Conservation (phyloP, 2,329 filamentous ascomycete species). For the Calonectria pauciramosa region DNA sequence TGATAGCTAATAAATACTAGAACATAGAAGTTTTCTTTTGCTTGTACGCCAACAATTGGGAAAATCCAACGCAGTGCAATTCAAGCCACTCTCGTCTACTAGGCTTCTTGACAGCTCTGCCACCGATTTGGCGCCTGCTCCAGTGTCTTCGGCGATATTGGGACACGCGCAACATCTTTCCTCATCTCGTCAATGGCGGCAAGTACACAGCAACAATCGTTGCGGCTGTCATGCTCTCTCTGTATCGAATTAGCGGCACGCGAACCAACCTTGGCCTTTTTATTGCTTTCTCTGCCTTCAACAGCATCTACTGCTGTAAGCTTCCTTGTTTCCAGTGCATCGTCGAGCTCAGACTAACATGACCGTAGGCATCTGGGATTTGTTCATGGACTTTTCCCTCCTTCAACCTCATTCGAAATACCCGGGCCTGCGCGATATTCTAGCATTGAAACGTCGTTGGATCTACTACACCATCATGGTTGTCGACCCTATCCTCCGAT, state of each 20-base stretch:
- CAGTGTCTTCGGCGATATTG: conserved; percentile 92
- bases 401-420: conserved; percentile 80
- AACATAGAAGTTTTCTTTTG: conserved; percentile 97
- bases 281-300: conserved; percentile 84
- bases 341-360: background rate
- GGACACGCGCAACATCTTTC: conserved; percentile 89
- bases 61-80: conserved; percentile 82
- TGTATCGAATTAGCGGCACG: conserved; percentile 82
- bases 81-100: conserved; percentile 86
- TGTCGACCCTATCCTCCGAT: conserved; percentile 86
- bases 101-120: conserved; percentile 87
- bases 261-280: conserved; percentile 76
- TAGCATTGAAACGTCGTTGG: conserved; percentile 84
- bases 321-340: conserved; percentile 28
- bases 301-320: conserved; percentile 84
- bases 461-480: conserved; percentile 90
- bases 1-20: conserved; percentile 56
- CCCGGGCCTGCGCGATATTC: conserved; percentile 79
- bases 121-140: conserved; percentile 89
- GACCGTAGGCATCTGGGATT: conserved; percentile 86
- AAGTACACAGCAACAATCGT: conserved; percentile 92
- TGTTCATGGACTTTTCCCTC: conserved; percentile 97
- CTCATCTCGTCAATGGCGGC: conserved; percentile 90
- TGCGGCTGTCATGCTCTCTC: conserved; percentile 81
- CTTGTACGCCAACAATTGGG: conserved; percentile 86